phyloP scores from a whole-genome alignment of 768 basidiomycete genomes.

The Tricholoma sp. region DNA sequence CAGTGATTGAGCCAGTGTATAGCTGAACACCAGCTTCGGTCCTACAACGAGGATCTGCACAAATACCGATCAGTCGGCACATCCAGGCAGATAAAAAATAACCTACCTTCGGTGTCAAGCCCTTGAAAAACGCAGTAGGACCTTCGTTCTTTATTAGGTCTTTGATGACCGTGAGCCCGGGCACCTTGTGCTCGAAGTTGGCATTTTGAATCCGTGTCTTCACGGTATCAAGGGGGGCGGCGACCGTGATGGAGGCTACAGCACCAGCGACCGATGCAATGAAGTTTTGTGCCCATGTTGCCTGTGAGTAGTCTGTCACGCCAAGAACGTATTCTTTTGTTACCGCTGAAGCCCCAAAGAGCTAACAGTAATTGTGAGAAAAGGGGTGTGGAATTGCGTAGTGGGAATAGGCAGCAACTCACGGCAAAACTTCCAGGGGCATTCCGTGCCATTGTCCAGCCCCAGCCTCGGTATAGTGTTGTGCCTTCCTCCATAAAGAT shows the following conservation, averaged over 20 bases:
- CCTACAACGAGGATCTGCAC: constrained; percentile 88
- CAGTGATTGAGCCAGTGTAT: constrained; percentile 93
- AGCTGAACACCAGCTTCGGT: constrained; percentile 97
- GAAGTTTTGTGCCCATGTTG: constrained; percentile 98
- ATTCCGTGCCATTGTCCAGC: constrained; percentile 98
- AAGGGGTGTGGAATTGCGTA: not conserved
- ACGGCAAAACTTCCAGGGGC: constrained; percentile 95
- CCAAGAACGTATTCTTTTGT: constrained; percentile 93
- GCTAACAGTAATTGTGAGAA: constrained; percentile 45
- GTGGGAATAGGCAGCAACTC: constrained; percentile 24
- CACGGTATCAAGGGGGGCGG: constrained; percentile 92
- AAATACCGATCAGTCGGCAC: constrained; percentile 16
- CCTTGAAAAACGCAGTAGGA: constrained; percentile 85
- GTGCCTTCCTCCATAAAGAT: constrained; percentile 92
- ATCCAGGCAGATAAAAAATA: constrained; percentile 4
- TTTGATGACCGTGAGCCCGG: constrained; percentile 74
- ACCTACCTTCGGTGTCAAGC: constrained; percentile 87
- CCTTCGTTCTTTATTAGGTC: constrained; percentile 91
- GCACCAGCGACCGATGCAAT: constrained; percentile 93
- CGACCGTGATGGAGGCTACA: constrained; percentile 91
- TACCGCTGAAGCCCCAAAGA: constrained; percentile 93
- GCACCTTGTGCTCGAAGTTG: constrained; percentile 86
- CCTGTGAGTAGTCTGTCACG: constrained; percentile 84
- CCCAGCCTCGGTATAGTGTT: constrained; percentile 94
- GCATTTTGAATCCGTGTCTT: constrained; percentile 99